Conservation (phyloP, 1,284 basidiomycete species). For the Cryptococcus jaspeensis region DNA sequence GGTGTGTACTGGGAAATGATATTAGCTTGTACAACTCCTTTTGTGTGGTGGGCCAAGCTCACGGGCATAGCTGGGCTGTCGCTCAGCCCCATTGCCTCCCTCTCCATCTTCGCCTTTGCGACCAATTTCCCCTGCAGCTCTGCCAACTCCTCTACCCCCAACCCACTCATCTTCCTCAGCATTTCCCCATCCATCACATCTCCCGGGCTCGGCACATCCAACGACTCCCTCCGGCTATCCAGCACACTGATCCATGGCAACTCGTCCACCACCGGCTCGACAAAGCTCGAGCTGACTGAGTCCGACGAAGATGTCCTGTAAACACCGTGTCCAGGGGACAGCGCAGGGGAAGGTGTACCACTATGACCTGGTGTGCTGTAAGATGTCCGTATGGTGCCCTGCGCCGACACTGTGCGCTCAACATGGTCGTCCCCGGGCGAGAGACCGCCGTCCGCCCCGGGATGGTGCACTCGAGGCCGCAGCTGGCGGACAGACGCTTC, state of each 20-base stretch:
- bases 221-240: neutral
- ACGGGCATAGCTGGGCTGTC: conserved; percentile 19
- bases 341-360: conserved; percentile 8
- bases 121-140: conserved; percentile 40
- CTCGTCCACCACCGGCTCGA: conserved; percentile 1
- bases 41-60: neutral
- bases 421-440: conserved; percentile 1
- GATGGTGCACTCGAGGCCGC: too few species aligned
- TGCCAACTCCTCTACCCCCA: conserved; percentile 37
- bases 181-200: conserved; percentile 10
- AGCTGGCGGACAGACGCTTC: conserved; percentile 8
- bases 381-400: conserved; percentile 10
- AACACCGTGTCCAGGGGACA: conserved; percentile 2
- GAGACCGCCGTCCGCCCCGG: neutral
- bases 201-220: neutral
- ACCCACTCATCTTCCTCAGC: conserved; percentile 29
- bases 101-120: conserved; percentile 36
- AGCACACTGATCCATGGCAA: conserved; percentile 12
- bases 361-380: neutral
- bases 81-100: conserved; percentile 23
- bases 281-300: conserved; percentile 13
- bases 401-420: conserved; percentile 11
- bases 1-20: conserved; percentile 7
- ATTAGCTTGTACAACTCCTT: neutral
- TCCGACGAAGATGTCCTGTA: neutral